Conservation (phyloP, 805 yeast species). For the Kuraishia floccosa region DNA sequence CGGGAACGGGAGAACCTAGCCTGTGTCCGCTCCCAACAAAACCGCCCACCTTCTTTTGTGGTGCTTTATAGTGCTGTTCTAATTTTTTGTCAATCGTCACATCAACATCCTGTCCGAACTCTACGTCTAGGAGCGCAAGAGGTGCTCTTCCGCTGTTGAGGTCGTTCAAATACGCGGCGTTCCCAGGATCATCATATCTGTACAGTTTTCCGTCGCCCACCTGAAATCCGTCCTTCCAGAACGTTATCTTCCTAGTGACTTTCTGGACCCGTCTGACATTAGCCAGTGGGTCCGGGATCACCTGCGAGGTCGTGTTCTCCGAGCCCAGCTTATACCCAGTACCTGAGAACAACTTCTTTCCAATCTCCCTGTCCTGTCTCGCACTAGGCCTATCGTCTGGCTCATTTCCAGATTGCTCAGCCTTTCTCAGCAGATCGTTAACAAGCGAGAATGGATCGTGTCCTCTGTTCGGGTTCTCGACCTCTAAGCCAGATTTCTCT, state of each 20-base stretch:
- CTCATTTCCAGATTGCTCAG: slow-evolving; percentile 49
- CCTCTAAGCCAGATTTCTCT: slow-evolving; percentile 71
- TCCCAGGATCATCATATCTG: slow-evolving; percentile 89
- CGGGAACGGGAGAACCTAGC: slow-evolving; percentile 83
- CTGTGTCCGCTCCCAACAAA: slow-evolving; percentile 75
- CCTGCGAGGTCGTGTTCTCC: slow-evolving; percentile 21
- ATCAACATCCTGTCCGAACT: slow-evolving; percentile 87
- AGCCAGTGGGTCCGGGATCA: slow-evolving; percentile 18
- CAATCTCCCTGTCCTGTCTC: slow-evolving; percentile 8
- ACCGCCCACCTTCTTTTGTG: slow-evolving; percentile 46
- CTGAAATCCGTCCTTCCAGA: slow-evolving; percentile 95
- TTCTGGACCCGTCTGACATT: slow-evolving; percentile 22
- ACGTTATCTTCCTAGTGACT: slow-evolving; percentile 74
- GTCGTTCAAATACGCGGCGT: slow-evolving; percentile 65
- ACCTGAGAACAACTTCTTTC: slow-evolving; percentile 29
- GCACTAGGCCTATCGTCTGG: slow-evolving; percentile 21
- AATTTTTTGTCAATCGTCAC: slow-evolving; percentile 73
- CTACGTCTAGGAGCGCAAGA: slow-evolving; percentile 65
- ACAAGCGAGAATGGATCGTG: slow-evolving; percentile 30
- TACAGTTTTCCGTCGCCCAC: slow-evolving; percentile 85
- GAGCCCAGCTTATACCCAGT: slow-evolving; percentile 44
- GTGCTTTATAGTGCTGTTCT: slow-evolving; percentile 64
- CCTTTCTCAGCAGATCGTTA: slow-evolving; percentile 52
- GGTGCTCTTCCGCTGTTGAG: slow-evolving; percentile 91
- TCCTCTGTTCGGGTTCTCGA: slow-evolving; percentile 52